Base-by-base conservation (phyloP, 768 basidiomycete species). In the Macrolepiota albuminosa region DNA sequence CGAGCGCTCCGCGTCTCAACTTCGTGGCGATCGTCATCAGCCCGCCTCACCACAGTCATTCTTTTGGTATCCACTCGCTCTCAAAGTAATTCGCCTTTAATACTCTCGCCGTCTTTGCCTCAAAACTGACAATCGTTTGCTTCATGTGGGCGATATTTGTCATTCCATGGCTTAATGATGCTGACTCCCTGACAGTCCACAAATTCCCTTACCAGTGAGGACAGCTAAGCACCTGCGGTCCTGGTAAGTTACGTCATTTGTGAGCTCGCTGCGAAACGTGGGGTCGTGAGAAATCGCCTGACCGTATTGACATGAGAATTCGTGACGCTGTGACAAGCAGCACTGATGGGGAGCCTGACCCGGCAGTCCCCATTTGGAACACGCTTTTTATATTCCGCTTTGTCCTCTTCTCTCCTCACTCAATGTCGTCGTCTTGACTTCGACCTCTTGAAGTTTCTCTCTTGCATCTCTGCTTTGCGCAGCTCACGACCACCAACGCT, bases 1-100 rank as follows among this genome's bases (percentile, higher is more conserved):
- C 80, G 80, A 81, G 80, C 64, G 76, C 73, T 66, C 69, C 62
- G 65, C 66, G 68, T 67, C 65, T 70, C 66, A 62, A 52, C 57
- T 63, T 70, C 64, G 59, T 59, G 60, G 61, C 62, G 50, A 54
- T 58, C 59, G 55, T 56, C 64, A 59, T 57, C 58, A 63, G 64
- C 67, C 74, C 68, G 62, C 53, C 77, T 79, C 76, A 79, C 77
- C 74, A 69, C 72, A 78, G 78, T 80, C 78, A 76, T 70, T 80
- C 78, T 66, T 80, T 80, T 78, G 69, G 70, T 72, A 68, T 66
- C 62, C 54, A 64, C 64, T 67, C 70, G 63, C 70, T 67, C 65
- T 39, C 58, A 66, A 71, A 54, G 66, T 75, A 72, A 69, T 72
- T 62, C 67, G 64, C 62, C 59, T 67, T 67, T 69, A 69, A 68